Conservation (phyloP, 257 asterid genomes). For the Nicotiana obtusifolia region DNA sequence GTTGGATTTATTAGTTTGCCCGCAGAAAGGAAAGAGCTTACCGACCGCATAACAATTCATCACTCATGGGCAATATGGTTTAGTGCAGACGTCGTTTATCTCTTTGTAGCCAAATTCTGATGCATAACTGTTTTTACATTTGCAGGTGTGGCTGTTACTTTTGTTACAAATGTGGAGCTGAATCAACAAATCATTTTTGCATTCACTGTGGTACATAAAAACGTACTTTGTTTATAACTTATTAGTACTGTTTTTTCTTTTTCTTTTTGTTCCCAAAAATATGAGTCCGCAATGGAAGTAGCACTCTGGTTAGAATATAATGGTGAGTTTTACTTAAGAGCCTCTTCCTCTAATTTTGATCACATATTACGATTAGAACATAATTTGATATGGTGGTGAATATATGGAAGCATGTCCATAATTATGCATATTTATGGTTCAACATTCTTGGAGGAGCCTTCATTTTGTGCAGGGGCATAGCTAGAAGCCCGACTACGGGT, state of each 20-base stretch:
- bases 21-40: no score
- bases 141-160: conserved; percentile 5
- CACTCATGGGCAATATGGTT: background rate
- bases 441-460: background rate
- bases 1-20: no score
- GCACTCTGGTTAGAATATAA: background rate
- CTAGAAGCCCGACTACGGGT: no score
- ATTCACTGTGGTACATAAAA: background rate
- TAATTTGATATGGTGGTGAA: background rate
- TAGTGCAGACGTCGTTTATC: background rate
- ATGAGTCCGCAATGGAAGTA: background rate
- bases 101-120: background rate
- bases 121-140: background rate
- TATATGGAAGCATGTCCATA: background rate
- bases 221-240: background rate
- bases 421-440: no score
- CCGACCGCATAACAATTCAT: background rate
- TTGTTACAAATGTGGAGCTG: conserved; percentile 12
- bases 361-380: background rate
- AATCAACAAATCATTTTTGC: background rate
- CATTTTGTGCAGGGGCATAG: background rate
- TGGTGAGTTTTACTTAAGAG: background rate
- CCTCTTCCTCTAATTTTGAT: background rate
- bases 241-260: background rate
- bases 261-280: background rate